Evolutionary conservation across 2,329 filamentous ascomycete genomes (phyloP), one percentile per base, ranked within the genome.

Genomic region (Ascomycota sp.): DNA sequence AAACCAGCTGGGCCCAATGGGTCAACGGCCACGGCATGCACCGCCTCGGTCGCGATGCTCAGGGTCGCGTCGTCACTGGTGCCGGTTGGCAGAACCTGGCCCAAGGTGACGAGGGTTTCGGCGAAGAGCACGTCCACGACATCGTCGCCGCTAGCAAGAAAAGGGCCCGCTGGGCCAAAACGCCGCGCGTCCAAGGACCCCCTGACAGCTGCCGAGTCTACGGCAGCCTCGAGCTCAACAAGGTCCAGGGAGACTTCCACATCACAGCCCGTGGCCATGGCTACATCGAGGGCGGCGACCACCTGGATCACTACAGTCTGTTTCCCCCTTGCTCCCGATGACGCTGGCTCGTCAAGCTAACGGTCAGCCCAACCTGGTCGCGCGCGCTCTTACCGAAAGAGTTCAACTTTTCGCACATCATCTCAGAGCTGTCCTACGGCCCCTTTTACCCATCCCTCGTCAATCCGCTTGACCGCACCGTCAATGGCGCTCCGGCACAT

Each of bases 351-450:
- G n/a, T n/a, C n/a, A n/a, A n/a, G n/a, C n/a, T n/a, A n/a, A n/a
- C n/a, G n/a, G n/a, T n/a, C n/a, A n/a, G n/a, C n/a, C n/a, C n/a
- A n/a, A n/a, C n/a, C n/a, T n/a, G n/a, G n/a, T n/a, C n/a, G n/a
- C n/a, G n/a, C n/a, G n/a, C n/a, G n/a, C n/a, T n/a, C n/a, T n/a
- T n/a, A n/a, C n/a, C n/a, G n/a, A n/a, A n/a, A 86, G 80, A 66
- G 16, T 93, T 98, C 67, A 95, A 98, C 66, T 98, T 98, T 65
- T 86, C 82, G 26, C 89, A 98, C 60, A 76, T 92, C 53, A 72
- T 98, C 59, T 84, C 79, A 46, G 89, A 98, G 55, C 71, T 98
- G 44, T 93, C 84, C 37, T 98, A 92, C 55, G 89, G 89, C 4
- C 76, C 83, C n/a, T 92, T 84, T 60, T 95, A 93, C 59, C 86